Base-by-base conservation (phyloP, 1,284 basidiomycete species). In the Gymnopus androsaceus region DNA sequence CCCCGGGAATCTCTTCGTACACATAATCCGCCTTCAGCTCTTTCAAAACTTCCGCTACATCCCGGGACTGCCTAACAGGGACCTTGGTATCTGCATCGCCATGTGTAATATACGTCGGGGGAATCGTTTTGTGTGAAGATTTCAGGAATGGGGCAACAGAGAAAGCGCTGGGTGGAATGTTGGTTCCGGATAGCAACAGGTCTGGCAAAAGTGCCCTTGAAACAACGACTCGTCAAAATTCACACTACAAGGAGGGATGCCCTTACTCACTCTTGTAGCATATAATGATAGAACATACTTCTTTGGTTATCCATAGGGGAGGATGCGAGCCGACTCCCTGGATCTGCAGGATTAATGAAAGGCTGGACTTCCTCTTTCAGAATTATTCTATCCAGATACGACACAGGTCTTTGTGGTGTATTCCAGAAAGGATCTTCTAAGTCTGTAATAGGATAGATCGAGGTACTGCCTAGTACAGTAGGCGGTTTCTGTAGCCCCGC, bases 231-330 rank as follows among this genome's bases (percentile, higher is more conserved):
- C n/a, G 31, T 31, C 8, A 38, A 46, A 17, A 27, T 27, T 19
- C 15, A 2, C 12, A n/a, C 33, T 37, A 58, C 19, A 11, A 12
- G 45, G 5, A 7, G 12, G 14, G 23, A 23, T 42, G 33, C 54
- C n/a, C n/a, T 19, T 1, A 63, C 70, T 40, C 51, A 73, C 72
- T 73, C 72, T 61, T 75, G 73, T 3, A 75, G 63, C 72, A 75
- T 75, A 54, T 72, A 75, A 47, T 61, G 59, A 55, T 75, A 75
- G 45, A 73, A 72, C 21, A 74, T 64, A n/a, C 63, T 54, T 21
- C 72, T 58, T 23, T 56, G 58, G 27, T 64, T 67, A 21, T 72
- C 69, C 34, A 61, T 17, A 0, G 64, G 54, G 0, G 67, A 64
- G 34, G 54, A 66, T 3, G 63, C 60, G 7, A 65, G 64, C 59